Base-by-base conservation (phyloP, 495 filamentous ascomycete species). In the Baudoinia panamericana region DNA sequence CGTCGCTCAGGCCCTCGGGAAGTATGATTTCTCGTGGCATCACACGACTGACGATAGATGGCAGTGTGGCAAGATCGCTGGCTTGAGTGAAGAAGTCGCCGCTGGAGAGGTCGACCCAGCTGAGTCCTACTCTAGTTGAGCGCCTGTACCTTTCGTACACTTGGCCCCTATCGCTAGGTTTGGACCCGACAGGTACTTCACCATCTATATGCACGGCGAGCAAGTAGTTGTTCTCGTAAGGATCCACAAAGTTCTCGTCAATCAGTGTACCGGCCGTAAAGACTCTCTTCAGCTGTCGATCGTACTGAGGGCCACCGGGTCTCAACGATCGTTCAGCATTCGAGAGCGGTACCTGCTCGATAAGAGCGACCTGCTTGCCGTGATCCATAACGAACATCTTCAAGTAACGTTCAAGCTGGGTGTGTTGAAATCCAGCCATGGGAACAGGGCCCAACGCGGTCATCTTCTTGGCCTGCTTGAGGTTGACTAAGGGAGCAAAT, bases 171-270 rank as follows among this genome's bases (percentile, higher is more conserved):
- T 5, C 30, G 13, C 19, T 23, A 6, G 16, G 7, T 7, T 11
- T n/a, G 12, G 29, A 16, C 13, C 11, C 28, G n/a, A 17, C 16
- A 18, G 43, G 27, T 17, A 47, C 4, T 3, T 23, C 17, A 17
- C 28, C 39, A 18, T 72, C 63, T 11, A 70, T 41, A 51, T 86
- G 72, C 26, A 93, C 68, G 26, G 81, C 76, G 47, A 96, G 71
- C 28, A 97, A 59, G 56, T 85, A 97, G 55, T 95, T 93, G 56
- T 92, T 93, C 46, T 84, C 76, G 38, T 79, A 85, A 0, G 84
- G 80, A 52, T 95, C 82, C 65, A 96, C 82, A 58, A 95, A 96
- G 47, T 87, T 85, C 60, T 99, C 92, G 57, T 99, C 90, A 50
- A 96, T 93, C 30, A 96, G 61, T 1, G 90, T 99, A 7, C 90